Percentiles rank a stretch among this genome's conserved stretches.
These are phyloP conservation scores for Kalaharituber pfeilii DNA, from an alignment of 2,329 filamentous ascomycete species.

Conservation along the genomic window DNA sequence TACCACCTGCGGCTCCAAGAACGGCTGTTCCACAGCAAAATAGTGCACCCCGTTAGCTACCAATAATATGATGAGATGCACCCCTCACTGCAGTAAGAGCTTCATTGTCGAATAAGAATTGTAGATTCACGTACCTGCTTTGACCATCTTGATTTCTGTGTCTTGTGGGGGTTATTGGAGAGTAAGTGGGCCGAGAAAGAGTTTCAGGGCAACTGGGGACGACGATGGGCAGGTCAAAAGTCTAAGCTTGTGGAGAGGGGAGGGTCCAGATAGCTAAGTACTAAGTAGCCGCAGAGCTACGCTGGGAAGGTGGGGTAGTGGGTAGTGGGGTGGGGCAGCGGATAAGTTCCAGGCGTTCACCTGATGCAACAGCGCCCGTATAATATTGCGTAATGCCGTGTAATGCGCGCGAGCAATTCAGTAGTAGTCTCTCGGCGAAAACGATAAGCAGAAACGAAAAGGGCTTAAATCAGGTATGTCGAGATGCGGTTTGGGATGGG, in stretches of 20 bases:
- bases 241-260: background rate
- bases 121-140: conserved; percentile 40
- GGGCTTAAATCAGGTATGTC: too few relatives aligned
- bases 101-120: too few relatives aligned
- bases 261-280: background rate
- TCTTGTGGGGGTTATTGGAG: background rate
- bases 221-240: background rate
- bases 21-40: conserved; percentile 39
- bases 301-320: conserved; percentile 2
- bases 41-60: conserved; percentile 1
- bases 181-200: background rate
- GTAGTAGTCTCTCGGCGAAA: too few relatives aligned
- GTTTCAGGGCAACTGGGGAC: background rate
- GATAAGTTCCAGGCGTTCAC: background rate
- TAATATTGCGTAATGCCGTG: background rate
- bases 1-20: conserved; percentile 92
- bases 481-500: too few relatives aligned
- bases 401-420: too few relatives aligned
- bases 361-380: too few relatives aligned
- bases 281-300: background rate
- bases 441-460: too few relatives aligned
- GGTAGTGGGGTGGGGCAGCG: background rate
- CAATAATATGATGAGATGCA: conserved; percentile 30
- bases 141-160: conserved; percentile 35
- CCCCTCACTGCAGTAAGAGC: too few relatives aligned